phyloP scores from a whole-genome alignment of 2,329 filamentous ascomycete species.

The Chaetothyriales sp. region DNA sequence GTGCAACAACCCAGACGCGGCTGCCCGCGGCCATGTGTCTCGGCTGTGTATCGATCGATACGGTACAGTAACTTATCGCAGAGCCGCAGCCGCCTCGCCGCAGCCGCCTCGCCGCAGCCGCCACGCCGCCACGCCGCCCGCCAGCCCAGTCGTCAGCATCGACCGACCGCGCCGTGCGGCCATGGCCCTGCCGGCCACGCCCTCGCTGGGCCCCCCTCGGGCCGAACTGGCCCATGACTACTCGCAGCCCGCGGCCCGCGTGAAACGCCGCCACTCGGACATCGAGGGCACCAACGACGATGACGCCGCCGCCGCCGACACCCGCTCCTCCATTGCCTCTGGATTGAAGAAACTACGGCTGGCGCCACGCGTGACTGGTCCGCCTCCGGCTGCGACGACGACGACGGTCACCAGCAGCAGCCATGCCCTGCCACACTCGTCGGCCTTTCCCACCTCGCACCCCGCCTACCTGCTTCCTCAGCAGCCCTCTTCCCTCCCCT shows the following conservation, averaged over 20 bases:
- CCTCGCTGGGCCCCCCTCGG: neutral
- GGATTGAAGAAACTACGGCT: conserved; percentile 16
- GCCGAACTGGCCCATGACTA: neutral
- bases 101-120: too few relatives aligned
- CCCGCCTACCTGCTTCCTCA: neutral
- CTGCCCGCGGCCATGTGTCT: neutral
- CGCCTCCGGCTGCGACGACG: neutral
- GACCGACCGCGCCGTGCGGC: neutral
- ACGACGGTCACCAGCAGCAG: neutral
- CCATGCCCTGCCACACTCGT: neutral
- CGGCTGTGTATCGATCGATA: neutral
- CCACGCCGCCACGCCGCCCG: too few relatives aligned
- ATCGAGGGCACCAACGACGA: conserved; percentile 7
- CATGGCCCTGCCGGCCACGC: neutral
- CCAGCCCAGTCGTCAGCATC: neutral
- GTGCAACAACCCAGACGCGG: neutral
- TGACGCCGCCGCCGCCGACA: conserved; percentile 12
- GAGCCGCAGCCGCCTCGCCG: too few relatives aligned
- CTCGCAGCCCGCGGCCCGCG: neutral
- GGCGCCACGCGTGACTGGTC: neutral
- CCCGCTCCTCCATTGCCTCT: conserved; percentile 10
- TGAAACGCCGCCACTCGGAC: neutral
- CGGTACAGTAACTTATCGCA: neutral
- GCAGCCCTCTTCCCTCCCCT: conserved; percentile 2
- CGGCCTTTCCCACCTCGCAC: neutral